Conservation (phyloP, 1,139 yeast species). For the Suzukiozyma palmioleophila region DNA sequence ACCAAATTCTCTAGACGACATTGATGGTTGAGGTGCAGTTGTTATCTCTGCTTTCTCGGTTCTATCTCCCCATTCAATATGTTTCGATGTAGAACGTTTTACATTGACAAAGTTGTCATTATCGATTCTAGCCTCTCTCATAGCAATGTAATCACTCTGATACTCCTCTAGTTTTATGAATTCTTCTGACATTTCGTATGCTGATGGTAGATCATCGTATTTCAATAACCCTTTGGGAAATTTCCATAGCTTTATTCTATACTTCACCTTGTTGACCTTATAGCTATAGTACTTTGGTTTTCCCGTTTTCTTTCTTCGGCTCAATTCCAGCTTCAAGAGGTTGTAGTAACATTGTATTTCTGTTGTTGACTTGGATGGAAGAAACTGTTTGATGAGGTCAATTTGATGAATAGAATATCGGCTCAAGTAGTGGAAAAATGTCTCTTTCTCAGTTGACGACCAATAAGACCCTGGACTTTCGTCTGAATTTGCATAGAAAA, state of each 20-base stretch:
- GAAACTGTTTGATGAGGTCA: conserved; percentile 31
- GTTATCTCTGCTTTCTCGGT: neutral
- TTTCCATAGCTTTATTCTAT: conserved; percentile 9
- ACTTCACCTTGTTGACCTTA: conserved; percentile 5
- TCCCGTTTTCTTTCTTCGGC: conserved; percentile 14
- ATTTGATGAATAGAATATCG: conserved; percentile 47
- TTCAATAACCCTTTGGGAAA: conserved; percentile 17
- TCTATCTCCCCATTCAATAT: neutral
- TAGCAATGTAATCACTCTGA: conserved; percentile 27
- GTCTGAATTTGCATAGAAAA: conserved; percentile 6
- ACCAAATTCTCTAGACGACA: neutral
- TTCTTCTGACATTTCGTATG: conserved; percentile 48
- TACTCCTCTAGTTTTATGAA: conserved; percentile 46
- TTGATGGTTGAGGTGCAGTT: conserved; percentile 1
- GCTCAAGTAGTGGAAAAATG: conserved; percentile 27
- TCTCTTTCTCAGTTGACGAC: conserved; percentile 20
- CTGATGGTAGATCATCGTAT: conserved; percentile 46
- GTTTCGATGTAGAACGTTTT: neutral
- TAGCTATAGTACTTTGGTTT: conserved; percentile 4
- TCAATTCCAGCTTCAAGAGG: conserved; percentile 25
- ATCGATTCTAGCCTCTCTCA: conserved; percentile 6
- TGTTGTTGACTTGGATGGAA: conserved; percentile 37
- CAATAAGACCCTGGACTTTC: conserved; percentile 16
- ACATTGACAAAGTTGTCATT: neutral
- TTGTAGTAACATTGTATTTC: conserved; percentile 49